Base-by-base conservation (phyloP, 139 green algal genomes). In the Volvox africanus region DNA sequence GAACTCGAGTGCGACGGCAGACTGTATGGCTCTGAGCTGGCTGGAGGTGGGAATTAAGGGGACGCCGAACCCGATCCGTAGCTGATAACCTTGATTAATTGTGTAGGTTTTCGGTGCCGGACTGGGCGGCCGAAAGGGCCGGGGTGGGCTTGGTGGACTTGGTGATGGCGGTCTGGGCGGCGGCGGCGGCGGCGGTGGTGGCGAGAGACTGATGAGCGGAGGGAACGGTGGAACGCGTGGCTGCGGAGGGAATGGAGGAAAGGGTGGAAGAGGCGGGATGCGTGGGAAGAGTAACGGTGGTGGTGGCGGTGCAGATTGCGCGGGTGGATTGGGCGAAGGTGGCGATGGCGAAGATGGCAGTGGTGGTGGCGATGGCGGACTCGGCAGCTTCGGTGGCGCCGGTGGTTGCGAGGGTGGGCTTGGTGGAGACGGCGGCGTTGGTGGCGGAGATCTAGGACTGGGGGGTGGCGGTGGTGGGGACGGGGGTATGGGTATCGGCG, bases 221-320 rank as follows among this genome's bases (percentile, higher is more conserved):
- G 83, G 83, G 13, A 77, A 50, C 0, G 67, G 36, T 0, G 83
- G 83, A 36, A 68, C 28, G 67, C 30, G 83, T 0, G 82, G 82
- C 20, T 80, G 36, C 14, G 68, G 84, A 21, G 84, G 84, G 84
- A 68, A 81, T 6, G 55, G 36, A 14, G 68, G 84, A 37, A 50
- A 69, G 9, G 83, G 67, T 2, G 83, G 83, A 28, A 68, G 24
- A 2, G 84, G 68, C 68, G 68, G 84, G 68, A 69, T 81, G 84
- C 36, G 68, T 1, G 36, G 68, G 28, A 61, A 33, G 2, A 67
- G 69, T 24, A 55, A 65, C 14, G 36, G 83, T 19, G 37, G 24
- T 13, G 83, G 83, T 24, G 30, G 37, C n/a, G 19, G 69, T 55
- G 44, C 35, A 18, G 1, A 11, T 35, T 76, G n/a, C 50, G 24